Base-by-base conservation (phyloP, 2,329 filamentous ascomycete genomes). In the Microdochium nivale region DNA sequence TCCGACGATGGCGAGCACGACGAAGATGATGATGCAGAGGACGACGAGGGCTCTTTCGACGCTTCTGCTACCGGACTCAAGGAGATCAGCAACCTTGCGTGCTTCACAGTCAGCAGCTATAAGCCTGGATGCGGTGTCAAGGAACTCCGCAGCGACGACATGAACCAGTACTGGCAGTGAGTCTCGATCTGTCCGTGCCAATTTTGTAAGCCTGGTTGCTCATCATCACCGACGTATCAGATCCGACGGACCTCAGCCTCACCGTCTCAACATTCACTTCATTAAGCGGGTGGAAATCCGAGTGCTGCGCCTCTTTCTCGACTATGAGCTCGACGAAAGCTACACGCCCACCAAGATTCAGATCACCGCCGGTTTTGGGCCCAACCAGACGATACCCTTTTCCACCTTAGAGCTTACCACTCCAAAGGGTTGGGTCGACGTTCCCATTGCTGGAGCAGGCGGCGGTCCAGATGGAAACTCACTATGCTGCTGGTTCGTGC, bases 331-430 rank as follows among this genome's bases (percentile, higher is more conserved):
- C 51, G 94, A 99, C 68, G 94, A 99, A 70, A 94, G 88, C 44
- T 99, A 99, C 67, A 99, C 94, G 2, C 94, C 94, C 0, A 97
- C 91, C 1, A 88, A 90, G 61, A 95, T 99, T 62, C 75, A 87
- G 47, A 90, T 97, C 64, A 82, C 87, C 35, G 92, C 91, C 0
- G 94, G 94, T 13, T 96, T 90, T 56, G 90, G 90, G 46, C 87
- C 90, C 57, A 94, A 97, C 67, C 90, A 95, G 63, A 80, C 97
- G 10, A 86, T 95, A 51, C 87, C 94, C 56, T 97, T 96, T 67
- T 84, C 85, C 1, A 84, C 84, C 24, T 86, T 96, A 76, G 79
- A 81, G 56, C 84, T 96, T 24, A 81, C 84, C 56, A 84, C 83
- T 53, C 92, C 92, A 0, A 80, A 84, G 44, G 94, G 94, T 8